A percentile compares a stretch with the other conserved stretches of the same genome.
Evolutionary conservation across 2,329 filamentous ascomycete species (phyloP).

Genomic region (Hypomyces rosellus): DNA sequence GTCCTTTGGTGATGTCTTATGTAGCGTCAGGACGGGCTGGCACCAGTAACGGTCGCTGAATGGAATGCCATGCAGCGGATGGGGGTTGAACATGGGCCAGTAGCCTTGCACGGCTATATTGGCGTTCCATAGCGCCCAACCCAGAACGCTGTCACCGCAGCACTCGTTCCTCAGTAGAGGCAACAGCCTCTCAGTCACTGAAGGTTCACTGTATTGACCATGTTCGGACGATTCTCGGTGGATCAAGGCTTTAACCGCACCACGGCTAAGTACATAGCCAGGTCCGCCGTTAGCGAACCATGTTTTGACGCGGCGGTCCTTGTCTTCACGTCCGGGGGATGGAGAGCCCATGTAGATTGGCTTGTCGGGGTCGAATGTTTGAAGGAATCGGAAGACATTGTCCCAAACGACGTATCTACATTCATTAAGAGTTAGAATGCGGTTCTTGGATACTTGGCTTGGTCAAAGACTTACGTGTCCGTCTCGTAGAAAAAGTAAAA

Average conservation of each 20-base stretch:
- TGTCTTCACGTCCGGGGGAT: constrained; percentile 31
- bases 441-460: background rate
- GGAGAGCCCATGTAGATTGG: constrained; percentile 45
- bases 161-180: constrained; percentile 39
- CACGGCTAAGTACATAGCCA: constrained; percentile 40
- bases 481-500: constrained; percentile 54
- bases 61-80: constrained; percentile 43
- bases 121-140: constrained; percentile 38
- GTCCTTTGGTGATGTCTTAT: constrained; percentile 40
- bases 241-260: constrained; percentile 37
- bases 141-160: constrained; percentile 47
- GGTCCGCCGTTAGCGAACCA: constrained; percentile 46
- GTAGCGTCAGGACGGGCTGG: constrained; percentile 43
- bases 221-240: constrained; percentile 22
- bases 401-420: constrained; percentile 20
- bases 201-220: constrained; percentile 33
- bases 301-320: constrained; percentile 24
- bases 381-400: constrained; percentile 43
- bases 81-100: constrained; percentile 45
- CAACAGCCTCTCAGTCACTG: constrained; percentile 34
- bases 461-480: constrained; percentile 38
- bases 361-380: constrained; percentile 38
- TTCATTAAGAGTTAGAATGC: no score
- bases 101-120: constrained; percentile 40
- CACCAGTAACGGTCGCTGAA: constrained; percentile 44